Evolutionary conservation across 805 yeast genomes (phyloP).

Genomic region (Yueomyces sp.): DNA sequence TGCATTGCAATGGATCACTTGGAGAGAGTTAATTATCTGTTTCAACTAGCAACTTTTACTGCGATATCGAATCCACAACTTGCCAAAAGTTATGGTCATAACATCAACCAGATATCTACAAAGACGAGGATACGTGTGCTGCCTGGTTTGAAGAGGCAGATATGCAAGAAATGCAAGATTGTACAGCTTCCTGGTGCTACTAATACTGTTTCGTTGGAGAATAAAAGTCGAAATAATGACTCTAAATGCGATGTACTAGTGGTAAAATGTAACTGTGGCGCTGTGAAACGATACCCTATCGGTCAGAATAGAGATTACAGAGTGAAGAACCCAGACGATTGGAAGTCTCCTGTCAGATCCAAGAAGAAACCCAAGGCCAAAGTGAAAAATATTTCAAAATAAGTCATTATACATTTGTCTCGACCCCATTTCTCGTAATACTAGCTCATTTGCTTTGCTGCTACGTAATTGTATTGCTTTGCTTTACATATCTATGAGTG

Average conservation of each 20-base stretch:
- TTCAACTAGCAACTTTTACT: slow-evolving; percentile 37
- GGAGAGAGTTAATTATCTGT: slow-evolving; percentile 44
- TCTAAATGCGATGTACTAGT: slow-evolving; percentile 34
- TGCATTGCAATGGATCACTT: slow-evolving; percentile 32
- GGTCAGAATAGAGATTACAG: slow-evolving; percentile 40
- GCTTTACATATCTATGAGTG: too few relatives aligned
- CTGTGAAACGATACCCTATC: slow-evolving; percentile 43
- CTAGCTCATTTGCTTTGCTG: too few relatives aligned
- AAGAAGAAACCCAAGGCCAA: background rate
- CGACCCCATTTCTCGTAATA: too few relatives aligned
- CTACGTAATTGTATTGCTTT: too few relatives aligned
- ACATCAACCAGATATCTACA: slow-evolving; percentile 48
- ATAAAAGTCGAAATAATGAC: background rate
- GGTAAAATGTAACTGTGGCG: slow-evolving; percentile 41
- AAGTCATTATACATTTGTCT: too few relatives aligned
- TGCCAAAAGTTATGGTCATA: slow-evolving; percentile 42
- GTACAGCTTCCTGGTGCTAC: slow-evolving; percentile 35
- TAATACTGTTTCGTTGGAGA: slow-evolving; percentile 17
- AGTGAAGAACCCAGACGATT: slow-evolving; percentile 13
- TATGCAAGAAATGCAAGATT: slow-evolving; percentile 56
- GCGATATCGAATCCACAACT: slow-evolving; percentile 20
- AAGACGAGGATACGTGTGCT: slow-evolving; percentile 53
- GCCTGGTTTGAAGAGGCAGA: slow-evolving; percentile 50
- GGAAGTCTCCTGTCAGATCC: slow-evolving; percentile 2
- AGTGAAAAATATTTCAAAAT: too few relatives aligned